These are phyloP conservation scores for Sanghuangporus sanghuang DNA, from an alignment of 1,284 basidiomycete species.

Conservation along the genomic window DNA sequence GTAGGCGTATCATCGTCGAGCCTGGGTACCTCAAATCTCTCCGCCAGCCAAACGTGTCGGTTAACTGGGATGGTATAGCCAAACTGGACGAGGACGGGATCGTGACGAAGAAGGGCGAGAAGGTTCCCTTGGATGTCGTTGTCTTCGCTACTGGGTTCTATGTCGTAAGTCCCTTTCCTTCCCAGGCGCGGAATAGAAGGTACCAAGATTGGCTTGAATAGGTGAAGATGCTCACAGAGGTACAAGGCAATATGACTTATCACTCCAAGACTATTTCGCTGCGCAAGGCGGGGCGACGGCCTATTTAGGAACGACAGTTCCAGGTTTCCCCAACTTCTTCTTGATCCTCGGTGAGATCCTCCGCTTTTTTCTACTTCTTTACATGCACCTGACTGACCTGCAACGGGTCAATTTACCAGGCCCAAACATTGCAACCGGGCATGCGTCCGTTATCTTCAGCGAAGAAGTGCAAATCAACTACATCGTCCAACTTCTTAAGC, in stretches of 20 bases:
- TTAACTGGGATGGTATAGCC: conserved; percentile 42
- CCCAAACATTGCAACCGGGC: conserved; percentile 28
- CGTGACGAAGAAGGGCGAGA: conserved; percentile 41
- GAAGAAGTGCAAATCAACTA: conserved; percentile 28
- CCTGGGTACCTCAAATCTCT: conserved; percentile 1
- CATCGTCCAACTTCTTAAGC: conserved; percentile 27
- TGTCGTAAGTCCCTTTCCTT: not conserved
- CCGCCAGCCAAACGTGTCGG: conserved; percentile 28
- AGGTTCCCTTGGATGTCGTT: conserved; percentile 44
- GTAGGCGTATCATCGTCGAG: conserved; percentile 2
- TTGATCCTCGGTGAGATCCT: conserved; percentile 20
- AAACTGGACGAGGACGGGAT: conserved; percentile 40
- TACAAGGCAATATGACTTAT: conserved; percentile 16
- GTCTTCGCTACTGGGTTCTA: conserved; percentile 46
- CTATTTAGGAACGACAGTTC: conserved; percentile 23
- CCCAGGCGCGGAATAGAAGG: not conserved
- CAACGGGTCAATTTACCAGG: conserved; percentile 7
- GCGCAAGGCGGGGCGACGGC: conserved; percentile 23
- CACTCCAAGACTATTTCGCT: conserved; percentile 21
- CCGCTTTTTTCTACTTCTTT: not conserved
- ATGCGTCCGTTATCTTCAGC: conserved; percentile 29
- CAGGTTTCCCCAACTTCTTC: conserved; percentile 25
- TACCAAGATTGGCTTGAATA: not conserved
- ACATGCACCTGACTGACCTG: not conserved
- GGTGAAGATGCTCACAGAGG: not conserved